Evolutionary conservation across 257 asterid species (phyloP).

Genomic region (Solanum rostratum): DNA sequence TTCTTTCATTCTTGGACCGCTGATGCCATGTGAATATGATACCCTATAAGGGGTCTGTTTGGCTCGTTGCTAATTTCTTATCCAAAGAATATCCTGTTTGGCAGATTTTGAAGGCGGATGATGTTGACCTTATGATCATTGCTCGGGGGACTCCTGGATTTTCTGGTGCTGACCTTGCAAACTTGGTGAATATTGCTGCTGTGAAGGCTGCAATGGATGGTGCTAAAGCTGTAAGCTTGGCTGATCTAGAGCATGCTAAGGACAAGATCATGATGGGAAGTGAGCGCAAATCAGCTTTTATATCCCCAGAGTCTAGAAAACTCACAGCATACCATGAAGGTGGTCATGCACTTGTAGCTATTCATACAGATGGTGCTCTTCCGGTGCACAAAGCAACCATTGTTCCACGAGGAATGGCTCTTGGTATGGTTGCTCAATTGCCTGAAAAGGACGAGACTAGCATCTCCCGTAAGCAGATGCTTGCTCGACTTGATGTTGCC

Average conservation of each 20-base stretch:
- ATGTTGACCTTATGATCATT: constrained; percentile 68
- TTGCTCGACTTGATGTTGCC: constrained; percentile 68
- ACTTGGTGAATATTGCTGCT: constrained; percentile 78
- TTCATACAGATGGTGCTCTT: constrained; percentile 73
- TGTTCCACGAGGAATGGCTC: constrained; percentile 84
- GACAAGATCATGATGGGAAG: constrained; percentile 96
- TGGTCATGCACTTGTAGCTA: constrained; percentile 86
- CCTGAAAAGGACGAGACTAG: constrained; percentile 83
- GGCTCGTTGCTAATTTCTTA: not conserved
- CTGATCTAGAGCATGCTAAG: constrained; percentile 81
- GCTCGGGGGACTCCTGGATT: constrained; percentile 97
- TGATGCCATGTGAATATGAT: not conserved
- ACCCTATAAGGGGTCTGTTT: not conserved
- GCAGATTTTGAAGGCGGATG: constrained; percentile 84
- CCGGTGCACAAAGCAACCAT: constrained; percentile 92
- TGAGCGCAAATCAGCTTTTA: constrained; percentile 83
- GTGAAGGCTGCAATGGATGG: constrained; percentile 92
- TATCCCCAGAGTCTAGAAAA: constrained; percentile 63
- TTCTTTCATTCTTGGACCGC: not conserved
- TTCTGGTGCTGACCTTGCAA: constrained; percentile 93
- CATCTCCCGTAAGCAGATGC: constrained; percentile 69
- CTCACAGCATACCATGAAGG: constrained; percentile 90
- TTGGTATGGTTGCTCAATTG: constrained; percentile 78
- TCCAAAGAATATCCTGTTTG: not conserved
- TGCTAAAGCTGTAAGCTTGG: constrained; percentile 60